Evolutionary conservation across 1,284 basidiomycete species (phyloP), one percentile per base, ranked within the genome.

Genomic region (Cystobasidium pallidum): DNA sequence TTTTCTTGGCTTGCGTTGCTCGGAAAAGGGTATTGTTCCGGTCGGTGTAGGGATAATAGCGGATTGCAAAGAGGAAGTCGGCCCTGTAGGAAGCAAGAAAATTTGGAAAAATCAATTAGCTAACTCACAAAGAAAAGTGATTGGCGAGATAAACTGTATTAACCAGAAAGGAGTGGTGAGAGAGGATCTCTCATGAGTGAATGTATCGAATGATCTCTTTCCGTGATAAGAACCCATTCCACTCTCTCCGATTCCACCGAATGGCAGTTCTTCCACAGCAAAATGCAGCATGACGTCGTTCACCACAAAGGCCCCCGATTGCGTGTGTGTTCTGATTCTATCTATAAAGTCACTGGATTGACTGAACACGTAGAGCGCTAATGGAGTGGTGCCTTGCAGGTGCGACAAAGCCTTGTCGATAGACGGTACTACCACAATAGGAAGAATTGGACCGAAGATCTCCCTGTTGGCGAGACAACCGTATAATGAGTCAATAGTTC

Each of bases 311-410:
- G 70, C 75, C 47, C 74, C 76, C n/a, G 77, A 78, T 36, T 75
- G 71, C 47, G 80, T 80, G 70, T 76, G 76, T 66, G 76, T 74
- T 51, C 78, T 73, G 41, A 82, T 83, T 80, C 88, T 88, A 24
- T 83, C 80, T 80, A 90, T 90, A 78, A 88, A 84, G 26, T 80
- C 80, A 0, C 83, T 76, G 77, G 88, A 85, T 66, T 85, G 80
- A 0, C 89, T 84, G 82, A 92, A 93, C 39, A 91, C 86, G 77
- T 93, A 92, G 13, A 92, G 81, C 0, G 87, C 86, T 7, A 93
- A 84, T 2, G 91, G 90, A 75, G 91, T 88, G 87, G 83, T 82
- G 19, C 79, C 79, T 77, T 90, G 90, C 70, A 92, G 84, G 74
- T 88, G 88, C 26, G 83, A 82, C 73, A 93, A 88, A 2, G 89